phyloP scores from a whole-genome alignment of 768 basidiomycete genomes.

The Hebeloma cylindrosporum region DNA sequence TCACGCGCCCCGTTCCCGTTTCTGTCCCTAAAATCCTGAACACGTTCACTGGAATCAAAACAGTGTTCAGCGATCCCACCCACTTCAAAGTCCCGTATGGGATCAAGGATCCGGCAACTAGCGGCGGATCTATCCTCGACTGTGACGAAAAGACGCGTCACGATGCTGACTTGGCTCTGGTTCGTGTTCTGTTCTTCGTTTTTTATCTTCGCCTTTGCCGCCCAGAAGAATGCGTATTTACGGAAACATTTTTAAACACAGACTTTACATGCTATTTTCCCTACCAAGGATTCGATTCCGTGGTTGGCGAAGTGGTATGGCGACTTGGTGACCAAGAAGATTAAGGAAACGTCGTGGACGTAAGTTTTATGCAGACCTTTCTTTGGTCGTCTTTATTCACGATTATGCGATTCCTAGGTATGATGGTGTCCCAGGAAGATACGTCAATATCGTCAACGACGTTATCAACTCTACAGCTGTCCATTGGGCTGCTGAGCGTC shows the following conservation, averaged over 20 bases:
- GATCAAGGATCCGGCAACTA: too few relatives aligned
- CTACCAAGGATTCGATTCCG: constrained; percentile 29
- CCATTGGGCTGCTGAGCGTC: constrained; percentile 35
- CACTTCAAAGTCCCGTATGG: constrained; percentile 40
- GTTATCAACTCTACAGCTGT: constrained; percentile 46
- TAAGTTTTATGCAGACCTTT: neutral
- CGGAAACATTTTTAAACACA: constrained; percentile 31
- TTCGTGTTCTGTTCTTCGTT: constrained; percentile 25
- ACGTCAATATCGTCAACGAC: constrained; percentile 49
- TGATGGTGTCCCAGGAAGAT: constrained; percentile 32
- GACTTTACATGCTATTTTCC: constrained; percentile 37
- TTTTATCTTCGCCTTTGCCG: neutral
- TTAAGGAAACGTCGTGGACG: constrained; percentile 29
- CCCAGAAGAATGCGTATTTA: constrained; percentile 14
- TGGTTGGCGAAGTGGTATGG: constrained; percentile 31
- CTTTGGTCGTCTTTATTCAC: neutral
- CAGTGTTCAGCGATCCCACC: constrained; percentile 26
- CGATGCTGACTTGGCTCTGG: constrained; percentile 40
- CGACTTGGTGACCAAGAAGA: constrained; percentile 26
- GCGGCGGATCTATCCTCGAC: too few relatives aligned
- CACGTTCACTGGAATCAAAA: constrained; percentile 28
- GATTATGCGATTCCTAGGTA: constrained; percentile 17
- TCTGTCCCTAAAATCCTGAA: constrained; percentile 10
- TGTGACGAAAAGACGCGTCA: too few relatives aligned
- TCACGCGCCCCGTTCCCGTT: constrained; percentile 34